Conservation (phyloP, 169 alveolate species). For the Plasmodium adleri region DNA sequence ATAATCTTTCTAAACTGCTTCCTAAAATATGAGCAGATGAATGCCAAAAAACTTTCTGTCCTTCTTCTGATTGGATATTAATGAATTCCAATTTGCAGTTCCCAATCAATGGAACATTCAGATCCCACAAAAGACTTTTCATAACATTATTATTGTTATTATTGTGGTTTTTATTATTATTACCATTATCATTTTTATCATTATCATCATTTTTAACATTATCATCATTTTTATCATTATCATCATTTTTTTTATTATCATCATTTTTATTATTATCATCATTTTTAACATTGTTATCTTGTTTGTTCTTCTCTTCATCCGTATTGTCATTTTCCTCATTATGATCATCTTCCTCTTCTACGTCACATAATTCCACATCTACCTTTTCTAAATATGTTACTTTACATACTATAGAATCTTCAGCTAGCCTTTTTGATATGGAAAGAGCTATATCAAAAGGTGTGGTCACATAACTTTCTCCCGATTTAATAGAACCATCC, state of each 20-base stretch:
- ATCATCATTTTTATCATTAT: too few relatives aligned
- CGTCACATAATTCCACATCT: constrained; percentile 84
- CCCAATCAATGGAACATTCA: constrained; percentile 97
- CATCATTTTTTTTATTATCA: constrained; percentile 50
- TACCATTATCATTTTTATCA: not conserved
- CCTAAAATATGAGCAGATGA: constrained; percentile 97
- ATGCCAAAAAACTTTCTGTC: constrained; percentile 98
- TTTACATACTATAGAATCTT: constrained; percentile 92
- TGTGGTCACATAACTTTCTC: constrained; percentile 92
- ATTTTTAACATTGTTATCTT: not conserved
- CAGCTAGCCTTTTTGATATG: constrained; percentile 92
- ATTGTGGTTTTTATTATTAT: not conserved
- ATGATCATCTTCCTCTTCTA: constrained; percentile 83
- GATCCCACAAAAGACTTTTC: constrained; percentile 92
- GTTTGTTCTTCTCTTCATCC: not conserved
- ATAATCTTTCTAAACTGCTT: constrained; percentile 94
- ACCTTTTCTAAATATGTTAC: constrained; percentile 85
- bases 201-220: not conserved
- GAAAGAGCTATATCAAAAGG: constrained; percentile 93
- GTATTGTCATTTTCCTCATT: constrained; percentile 73
- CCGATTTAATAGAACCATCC: constrained; percentile 92
- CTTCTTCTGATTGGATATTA: constrained; percentile 95
- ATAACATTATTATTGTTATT: not conserved
- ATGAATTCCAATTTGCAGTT: constrained; percentile 93
- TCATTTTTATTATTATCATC: constrained; percentile 85